Conservation (phyloP, 352 stramenopile species). For the Albugo laibachii region DNA sequence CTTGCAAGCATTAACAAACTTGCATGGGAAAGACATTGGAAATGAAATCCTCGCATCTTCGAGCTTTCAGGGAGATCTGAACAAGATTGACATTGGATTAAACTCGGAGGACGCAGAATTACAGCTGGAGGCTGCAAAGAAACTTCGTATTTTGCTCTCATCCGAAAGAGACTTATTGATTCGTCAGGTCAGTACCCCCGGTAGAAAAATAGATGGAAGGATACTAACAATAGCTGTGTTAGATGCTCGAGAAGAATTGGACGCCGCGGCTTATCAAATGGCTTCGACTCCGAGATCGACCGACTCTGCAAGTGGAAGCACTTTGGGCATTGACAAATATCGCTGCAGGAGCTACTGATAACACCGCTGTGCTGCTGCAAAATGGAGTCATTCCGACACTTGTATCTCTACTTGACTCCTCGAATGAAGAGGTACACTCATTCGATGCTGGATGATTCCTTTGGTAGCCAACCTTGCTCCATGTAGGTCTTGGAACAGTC, state of each 20-base stretch:
- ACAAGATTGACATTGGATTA: conserved; percentile 60
- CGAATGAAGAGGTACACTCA: conserved; percentile 71
- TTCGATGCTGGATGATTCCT: conserved; percentile 11
- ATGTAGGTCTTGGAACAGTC: conserved; percentile 79
- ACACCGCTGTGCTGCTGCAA: conserved; percentile 83
- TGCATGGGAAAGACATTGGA: neutral
- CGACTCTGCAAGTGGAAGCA: conserved; percentile 82
- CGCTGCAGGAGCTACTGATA: conserved; percentile 78
- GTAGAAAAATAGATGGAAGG: neutral
- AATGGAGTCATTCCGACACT: conserved; percentile 83
- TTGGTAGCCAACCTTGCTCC: neutral
- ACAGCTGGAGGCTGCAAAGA: conserved; percentile 71
- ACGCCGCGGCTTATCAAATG: conserved; percentile 73
- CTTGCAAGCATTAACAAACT: neutral
- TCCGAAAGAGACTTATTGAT: conserved; percentile 71
- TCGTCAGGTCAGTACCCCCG: conserved; percentile 26
- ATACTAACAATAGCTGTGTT: neutral
- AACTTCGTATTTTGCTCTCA: conserved; percentile 65
- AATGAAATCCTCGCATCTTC: conserved; percentile 9
- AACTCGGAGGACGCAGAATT: conserved; percentile 69
- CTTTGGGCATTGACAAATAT: conserved; percentile 93
- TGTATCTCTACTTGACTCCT: conserved; percentile 77
- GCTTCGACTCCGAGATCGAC: conserved; percentile 51
- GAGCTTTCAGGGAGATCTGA: conserved; percentile 58
- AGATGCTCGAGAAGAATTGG: conserved; percentile 83